phyloP scores from a whole-genome alignment of 2,329 filamentous ascomycete species.

The Colletotrichum karsti region DNA sequence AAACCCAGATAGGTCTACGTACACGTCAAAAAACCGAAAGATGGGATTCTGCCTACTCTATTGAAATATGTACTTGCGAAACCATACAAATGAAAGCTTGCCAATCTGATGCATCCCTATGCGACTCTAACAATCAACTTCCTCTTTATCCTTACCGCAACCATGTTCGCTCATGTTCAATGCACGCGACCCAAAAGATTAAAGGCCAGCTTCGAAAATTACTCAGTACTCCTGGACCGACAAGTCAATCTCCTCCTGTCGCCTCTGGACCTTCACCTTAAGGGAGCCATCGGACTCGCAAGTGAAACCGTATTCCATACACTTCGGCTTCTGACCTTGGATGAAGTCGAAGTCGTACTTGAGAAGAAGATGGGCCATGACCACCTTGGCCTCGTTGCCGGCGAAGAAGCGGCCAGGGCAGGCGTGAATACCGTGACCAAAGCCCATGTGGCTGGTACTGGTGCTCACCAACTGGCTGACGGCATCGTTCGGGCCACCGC shows the following conservation, averaged over 20 bases:
- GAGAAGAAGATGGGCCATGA: background rate
- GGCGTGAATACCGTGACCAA: slow-evolving; percentile 2
- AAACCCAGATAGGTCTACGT: no score
- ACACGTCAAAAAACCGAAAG: no score
- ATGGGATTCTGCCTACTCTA: no score
- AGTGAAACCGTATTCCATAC: background rate
- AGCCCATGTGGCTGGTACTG: slow-evolving; percentile 1
- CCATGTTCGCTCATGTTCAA: no score
- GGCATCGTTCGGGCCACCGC: background rate
- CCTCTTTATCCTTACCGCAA: no score
- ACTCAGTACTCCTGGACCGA: background rate
- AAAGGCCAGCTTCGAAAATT: no score
- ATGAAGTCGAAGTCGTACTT: background rate
- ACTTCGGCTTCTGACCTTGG: background rate
- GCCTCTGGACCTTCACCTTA: background rate
- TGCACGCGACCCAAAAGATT: no score
- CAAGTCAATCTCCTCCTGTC: background rate
- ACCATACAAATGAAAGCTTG: no score
- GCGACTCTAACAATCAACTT: no score
- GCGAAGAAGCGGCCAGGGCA: slow-evolving; percentile 12
- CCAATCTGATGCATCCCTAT: no score
- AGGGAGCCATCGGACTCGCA: background rate
- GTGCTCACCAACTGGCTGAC: background rate
- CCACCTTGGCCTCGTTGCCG: background rate
- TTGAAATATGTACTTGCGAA: no score